phyloP scores from a whole-genome alignment of 257 asterid species.

The Knoxia roxburghii region DNA sequence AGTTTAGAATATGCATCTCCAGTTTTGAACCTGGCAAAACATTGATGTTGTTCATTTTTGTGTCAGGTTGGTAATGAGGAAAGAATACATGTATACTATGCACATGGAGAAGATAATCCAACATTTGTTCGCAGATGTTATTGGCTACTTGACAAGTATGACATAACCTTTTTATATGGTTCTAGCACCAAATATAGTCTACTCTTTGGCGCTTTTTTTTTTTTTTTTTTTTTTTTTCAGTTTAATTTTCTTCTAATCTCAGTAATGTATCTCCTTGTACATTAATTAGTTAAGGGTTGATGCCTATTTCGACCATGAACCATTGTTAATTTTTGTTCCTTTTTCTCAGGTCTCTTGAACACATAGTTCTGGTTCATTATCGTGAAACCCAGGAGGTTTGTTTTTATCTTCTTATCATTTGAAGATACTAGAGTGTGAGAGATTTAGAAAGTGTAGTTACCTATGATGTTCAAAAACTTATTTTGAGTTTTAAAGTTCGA shows the following conservation, averaged over 20 bases:
- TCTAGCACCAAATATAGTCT: conserved; percentile 5
- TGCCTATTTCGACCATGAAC: conserved; percentile 12
- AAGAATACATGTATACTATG: conserved; percentile 97
- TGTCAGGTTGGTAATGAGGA: conserved; percentile 87
- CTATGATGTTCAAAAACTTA: not conserved
- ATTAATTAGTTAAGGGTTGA: conserved; percentile 13
- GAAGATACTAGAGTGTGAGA: not conserved
- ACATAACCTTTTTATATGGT: conserved; percentile 15
- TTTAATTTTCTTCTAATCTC: conserved; percentile 10
- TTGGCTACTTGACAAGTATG: conserved; percentile 99
- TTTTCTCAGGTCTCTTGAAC: conserved; percentile 82
- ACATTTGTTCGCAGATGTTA: conserved; percentile 98
- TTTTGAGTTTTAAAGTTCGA: not conserved
- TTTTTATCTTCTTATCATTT: conserved; percentile 17
- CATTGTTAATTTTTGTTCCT: conserved; percentile 17
- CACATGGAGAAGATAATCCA: conserved; percentile 86
- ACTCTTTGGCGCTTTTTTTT: too few species aligned
- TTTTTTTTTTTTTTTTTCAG: conserved; percentile 13
- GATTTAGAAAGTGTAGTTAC: not conserved
- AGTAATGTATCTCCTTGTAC: conserved; percentile 13
- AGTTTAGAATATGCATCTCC: not conserved
- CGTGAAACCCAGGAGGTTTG: conserved; percentile 98
- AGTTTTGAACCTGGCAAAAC: not conserved
- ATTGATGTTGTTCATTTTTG: conserved; percentile 19
- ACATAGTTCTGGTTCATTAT: conserved; percentile 94